phyloP scores from a whole-genome alignment of 306 rosid genomes.

The Clitoria ternatea region DNA sequence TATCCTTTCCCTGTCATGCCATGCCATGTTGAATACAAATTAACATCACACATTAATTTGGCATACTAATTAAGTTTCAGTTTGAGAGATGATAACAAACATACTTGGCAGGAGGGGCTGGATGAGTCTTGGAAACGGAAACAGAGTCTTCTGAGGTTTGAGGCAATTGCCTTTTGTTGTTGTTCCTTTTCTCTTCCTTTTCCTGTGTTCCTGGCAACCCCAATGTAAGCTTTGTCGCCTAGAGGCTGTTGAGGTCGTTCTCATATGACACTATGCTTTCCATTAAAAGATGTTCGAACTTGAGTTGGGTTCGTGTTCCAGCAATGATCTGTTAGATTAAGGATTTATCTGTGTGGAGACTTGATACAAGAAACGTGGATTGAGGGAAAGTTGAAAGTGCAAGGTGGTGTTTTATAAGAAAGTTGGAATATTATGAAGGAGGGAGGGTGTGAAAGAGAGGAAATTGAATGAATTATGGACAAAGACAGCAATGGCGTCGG shows the following conservation, averaged over 20 bases:
- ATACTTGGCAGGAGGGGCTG: constrained; percentile 58
- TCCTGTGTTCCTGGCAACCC: constrained; percentile 61
- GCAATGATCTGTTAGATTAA: neutral
- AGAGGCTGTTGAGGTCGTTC: constrained; percentile 48
- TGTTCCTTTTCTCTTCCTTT: constrained; percentile 10
- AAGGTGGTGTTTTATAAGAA: constrained; percentile 40
- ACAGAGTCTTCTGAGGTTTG: constrained; percentile 28
- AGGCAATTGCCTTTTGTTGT: constrained; percentile 48
- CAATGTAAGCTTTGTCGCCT: constrained; percentile 69
- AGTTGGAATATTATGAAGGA: neutral
- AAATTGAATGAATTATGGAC: constrained; percentile 45
- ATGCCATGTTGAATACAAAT: neutral
- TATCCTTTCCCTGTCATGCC: constrained; percentile 52
- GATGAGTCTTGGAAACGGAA: constrained; percentile 26
- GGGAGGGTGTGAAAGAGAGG: neutral
- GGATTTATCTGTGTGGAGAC: neutral
- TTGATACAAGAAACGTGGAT: neutral
- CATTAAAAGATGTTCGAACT: no score
- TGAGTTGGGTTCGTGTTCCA: neutral
- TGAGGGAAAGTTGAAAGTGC: constrained; percentile 21
- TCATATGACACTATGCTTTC: constrained; percentile 36
- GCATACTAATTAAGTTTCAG: no score
- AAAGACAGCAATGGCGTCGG: constrained; percentile 64
- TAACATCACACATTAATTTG: no score
- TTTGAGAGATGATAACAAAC: neutral